Evolutionary conservation across 441 rosid species (phyloP).

Genomic region (Gossypium aridum): DNA sequence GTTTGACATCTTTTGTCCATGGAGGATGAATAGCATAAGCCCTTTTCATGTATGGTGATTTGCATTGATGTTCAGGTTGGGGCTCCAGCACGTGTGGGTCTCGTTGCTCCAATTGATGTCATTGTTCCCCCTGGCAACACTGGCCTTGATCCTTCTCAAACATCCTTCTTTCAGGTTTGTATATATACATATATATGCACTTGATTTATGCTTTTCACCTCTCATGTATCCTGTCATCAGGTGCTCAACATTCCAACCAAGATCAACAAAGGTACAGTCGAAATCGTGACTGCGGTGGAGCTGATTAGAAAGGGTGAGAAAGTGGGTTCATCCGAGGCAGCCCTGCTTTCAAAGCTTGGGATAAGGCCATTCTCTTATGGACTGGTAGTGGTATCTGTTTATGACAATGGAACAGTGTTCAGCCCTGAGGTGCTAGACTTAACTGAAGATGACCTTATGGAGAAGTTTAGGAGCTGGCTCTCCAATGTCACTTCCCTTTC

Average conservation of each 20-base stretch:
- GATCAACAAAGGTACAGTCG: constrained; percentile 69
- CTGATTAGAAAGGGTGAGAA: constrained; percentile 57
- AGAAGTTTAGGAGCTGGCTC: constrained; percentile 37
- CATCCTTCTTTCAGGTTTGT: constrained; percentile 63
- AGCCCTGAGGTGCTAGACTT: constrained; percentile 56
- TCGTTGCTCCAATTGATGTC: constrained; percentile 61
- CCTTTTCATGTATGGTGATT: background rate
- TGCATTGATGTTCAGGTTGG: constrained; percentile 36
- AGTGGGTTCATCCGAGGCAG: constrained; percentile 65
- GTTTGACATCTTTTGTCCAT: background rate
- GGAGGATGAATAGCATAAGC: background rate
- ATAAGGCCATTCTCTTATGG: constrained; percentile 59
- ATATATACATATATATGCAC: background rate
- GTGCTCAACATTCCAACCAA: constrained; percentile 65
- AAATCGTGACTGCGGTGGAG: constrained; percentile 57
- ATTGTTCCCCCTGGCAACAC: constrained; percentile 68
- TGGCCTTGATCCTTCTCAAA: constrained; percentile 67
- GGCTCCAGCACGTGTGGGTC: constrained; percentile 72
- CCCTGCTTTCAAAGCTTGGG: constrained; percentile 51
- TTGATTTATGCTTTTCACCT: background rate
- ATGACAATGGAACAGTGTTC: constrained; percentile 47
- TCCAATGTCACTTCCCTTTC: constrained; percentile 43
- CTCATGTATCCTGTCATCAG: constrained; percentile 15
- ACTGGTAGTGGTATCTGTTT: constrained; percentile 36
- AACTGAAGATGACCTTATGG: constrained; percentile 38